Evolutionary conservation across 305 asterid genomes (phyloP).

Genomic region (Solanum aculeatissimum): DNA sequence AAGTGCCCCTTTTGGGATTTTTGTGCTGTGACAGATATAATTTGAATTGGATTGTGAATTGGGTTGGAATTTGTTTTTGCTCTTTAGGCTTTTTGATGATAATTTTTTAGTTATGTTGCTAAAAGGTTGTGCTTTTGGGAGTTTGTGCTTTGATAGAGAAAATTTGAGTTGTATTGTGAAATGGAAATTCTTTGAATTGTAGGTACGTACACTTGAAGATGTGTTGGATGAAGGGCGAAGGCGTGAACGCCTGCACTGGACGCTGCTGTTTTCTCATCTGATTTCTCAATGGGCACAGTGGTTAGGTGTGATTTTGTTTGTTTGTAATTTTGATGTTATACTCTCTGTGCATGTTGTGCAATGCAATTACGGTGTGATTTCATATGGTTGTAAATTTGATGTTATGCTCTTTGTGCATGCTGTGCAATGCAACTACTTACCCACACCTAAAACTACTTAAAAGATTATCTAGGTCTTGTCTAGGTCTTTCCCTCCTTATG

Average conservation of each 20-base stretch:
- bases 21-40: neutral
- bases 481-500: neutral
- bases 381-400: neutral
- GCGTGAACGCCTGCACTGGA: conserved; percentile 65
- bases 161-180: neutral
- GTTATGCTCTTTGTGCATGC: neutral
- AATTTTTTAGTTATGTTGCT: neutral
- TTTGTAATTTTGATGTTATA: neutral
- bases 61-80: neutral
- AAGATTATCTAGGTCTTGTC: neutral
- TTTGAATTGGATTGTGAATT: neutral
- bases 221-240: conserved; percentile 56
- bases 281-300: conserved; percentile 97
- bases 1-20: neutral
- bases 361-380: conserved; percentile 23
- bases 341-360: neutral
- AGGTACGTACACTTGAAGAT: conserved; percentile 42
- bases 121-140: neutral
- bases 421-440: neutral
- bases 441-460: neutral
- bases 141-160: neutral
- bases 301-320: conserved; percentile 45
- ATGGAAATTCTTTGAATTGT: neutral
- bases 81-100: neutral
- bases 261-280: conserved; percentile 57